Base-by-base conservation (phyloP, 805 yeast genomes). In the Lipomyces mesembrius region DNA sequence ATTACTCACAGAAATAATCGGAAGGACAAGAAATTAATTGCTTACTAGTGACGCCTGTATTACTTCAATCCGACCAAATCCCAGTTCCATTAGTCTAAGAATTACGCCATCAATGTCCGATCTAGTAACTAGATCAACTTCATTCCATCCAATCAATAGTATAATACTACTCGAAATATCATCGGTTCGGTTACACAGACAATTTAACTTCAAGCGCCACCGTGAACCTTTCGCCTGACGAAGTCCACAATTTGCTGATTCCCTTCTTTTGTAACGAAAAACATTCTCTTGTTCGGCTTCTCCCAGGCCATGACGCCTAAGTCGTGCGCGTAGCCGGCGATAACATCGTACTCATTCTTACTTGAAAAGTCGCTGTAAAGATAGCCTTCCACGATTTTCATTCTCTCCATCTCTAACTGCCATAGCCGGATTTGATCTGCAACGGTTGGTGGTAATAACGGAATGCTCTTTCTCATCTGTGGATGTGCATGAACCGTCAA, bases 351-450 rank as follows among this genome's bases (percentile, higher is more conserved):
- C 77, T 95, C 98, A 68, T 86, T 84, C 62, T 85, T 89, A 67
- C 83, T 88, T 29, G 88, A 82, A 77, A 95, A 95, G 73, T 94
- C 97, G 65, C 91, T 88, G 79, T 91, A 95, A 57, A 95, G 78
- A 66, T 88, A 92, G 0, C 99, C 99, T 35, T 88, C 91, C 60
- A 87, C 90, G 0, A 95, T 85, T 72, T 90, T 88, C 71, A 95
- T 91, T 78, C 99, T 85, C 77, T 95, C 98, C 79, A 93, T 79
- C 76, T 95, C 99, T 67, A 95, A 81, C 80, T 95, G 98, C 99
- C 99, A 95, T 62, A 95, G 82, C 75, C 88, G 88, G 73, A 95
- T 91, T 77, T 95, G 99, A 78, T 95, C 99, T 0, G 91, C 90
- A n/a, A 95, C 97, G 0, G 97, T 95, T 0, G 98, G 97, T 2